Evolutionary conservation across 2,329 filamentous ascomycete species (phyloP).

Genomic region (Beauveria scarabaeidicola): DNA sequence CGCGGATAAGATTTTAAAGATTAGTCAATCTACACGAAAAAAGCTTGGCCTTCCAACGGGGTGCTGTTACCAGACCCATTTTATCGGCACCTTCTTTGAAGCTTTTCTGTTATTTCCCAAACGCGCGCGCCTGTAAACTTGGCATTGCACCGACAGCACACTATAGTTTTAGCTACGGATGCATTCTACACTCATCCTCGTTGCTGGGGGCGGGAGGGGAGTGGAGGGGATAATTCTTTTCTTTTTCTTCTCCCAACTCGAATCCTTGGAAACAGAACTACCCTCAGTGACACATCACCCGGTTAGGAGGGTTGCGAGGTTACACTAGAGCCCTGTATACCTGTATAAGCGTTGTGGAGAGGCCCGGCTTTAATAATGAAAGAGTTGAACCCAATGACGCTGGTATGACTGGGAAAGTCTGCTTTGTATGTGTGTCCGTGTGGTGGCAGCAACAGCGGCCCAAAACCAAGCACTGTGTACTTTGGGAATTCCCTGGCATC

Average conservation of each 20-base stretch:
- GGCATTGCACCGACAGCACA: neutral
- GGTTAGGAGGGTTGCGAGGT: neutral
- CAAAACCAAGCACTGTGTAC: neutral
- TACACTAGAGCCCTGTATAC: neutral
- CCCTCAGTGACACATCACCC: neutral
- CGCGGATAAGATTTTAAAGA: neutral
- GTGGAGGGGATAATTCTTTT: no score
- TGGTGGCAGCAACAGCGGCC: no score
- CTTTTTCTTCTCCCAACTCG: neutral
- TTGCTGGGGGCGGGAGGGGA: neutral
- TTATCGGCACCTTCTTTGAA: neutral
- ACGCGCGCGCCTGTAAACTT: no score
- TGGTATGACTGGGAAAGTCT: neutral
- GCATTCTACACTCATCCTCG: no score
- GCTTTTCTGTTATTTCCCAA: neutral
- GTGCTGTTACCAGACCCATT: slow-evolving; percentile 1
- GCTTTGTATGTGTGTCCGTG: no score
- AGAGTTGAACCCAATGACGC: neutral
- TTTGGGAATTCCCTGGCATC: neutral
- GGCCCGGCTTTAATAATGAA: neutral
- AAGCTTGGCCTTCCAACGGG: neutral
- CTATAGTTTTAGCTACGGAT: no score
- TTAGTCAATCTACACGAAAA: slow-evolving; percentile 3
- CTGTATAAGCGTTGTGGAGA: slow-evolving; percentile 1
- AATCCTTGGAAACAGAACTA: neutral